Base-by-base conservation (phyloP, 2,329 filamentous ascomycete genomes). In the Monilinia fructigena region DNA sequence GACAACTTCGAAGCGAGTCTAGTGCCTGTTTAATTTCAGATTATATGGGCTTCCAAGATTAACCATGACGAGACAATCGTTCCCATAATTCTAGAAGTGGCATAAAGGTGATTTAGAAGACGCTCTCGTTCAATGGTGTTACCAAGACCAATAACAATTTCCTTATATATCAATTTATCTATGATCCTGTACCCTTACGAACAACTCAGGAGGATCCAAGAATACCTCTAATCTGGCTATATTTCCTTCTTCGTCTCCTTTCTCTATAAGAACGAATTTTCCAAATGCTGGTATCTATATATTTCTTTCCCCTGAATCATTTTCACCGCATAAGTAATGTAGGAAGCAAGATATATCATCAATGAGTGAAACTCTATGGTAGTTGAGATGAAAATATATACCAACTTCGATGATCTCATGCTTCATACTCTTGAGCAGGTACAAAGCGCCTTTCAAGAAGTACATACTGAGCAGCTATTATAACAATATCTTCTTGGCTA, bases 251-350 rank as follows among this genome's bases (percentile, higher is more conserved):
- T 56, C 38, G 31, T 65, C 45, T 23, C 42, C 65, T 26, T 55
- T 53, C 23, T 66, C 63, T n/a, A 66, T 54, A 16, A 68, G 58
- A 20, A 53, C 42, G 35, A 70, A 67, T 5, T 67, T 55, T 11
- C 42, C 67, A 31, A 68, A 56, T 4, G 66, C 68, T 18, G 66
- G 67, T 14, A 72, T 64, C 18, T 35, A 68, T 18, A 71, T 62
- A 7, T 55, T 42, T 35, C 66, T 67, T 3, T 63, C 54, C 23
- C 70, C 63, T n/a, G 66, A 62, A 59, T 72, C 69, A 56, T 68
- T 55, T 66, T 63, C 1, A 70, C 66, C 3, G 65, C 55, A 59
- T 71, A 72, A 10, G 63, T 67, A 26, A 72, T 70, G 14, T 8
- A 68, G 45, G 4, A 35, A 35, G 31, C 20, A 35, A 35, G 31